Percentiles rank a stretch among this genome's conserved stretches.
These are phyloP conservation scores for Ceriops tagal DNA, from an alignment of 345 rosid species.

Conservation along the genomic window DNA sequence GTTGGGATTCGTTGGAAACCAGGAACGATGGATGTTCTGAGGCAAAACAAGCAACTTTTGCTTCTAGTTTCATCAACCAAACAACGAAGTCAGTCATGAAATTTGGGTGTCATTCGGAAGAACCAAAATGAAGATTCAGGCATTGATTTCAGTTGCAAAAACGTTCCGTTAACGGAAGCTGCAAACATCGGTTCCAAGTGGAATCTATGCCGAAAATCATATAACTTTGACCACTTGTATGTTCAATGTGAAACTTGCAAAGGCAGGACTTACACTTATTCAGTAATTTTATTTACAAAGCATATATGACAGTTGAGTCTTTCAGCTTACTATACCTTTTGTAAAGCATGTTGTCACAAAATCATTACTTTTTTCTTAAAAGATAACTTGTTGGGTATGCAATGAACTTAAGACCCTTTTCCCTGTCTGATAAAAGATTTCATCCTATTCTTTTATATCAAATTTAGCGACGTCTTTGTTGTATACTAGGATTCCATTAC, in stretches of 20 bases:
- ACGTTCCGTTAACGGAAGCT: constrained; percentile 46
- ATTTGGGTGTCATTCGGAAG: constrained; percentile 85
- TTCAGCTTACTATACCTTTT: background rate
- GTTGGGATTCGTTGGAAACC: constrained; percentile 30
- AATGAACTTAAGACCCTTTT: too few relatives aligned
- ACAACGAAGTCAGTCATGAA: constrained; percentile 38
- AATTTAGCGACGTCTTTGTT: too few relatives aligned
- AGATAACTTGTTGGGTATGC: too few relatives aligned
- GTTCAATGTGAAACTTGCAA: constrained; percentile 73
- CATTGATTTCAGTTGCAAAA: constrained; percentile 54
- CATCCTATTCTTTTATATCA: too few relatives aligned
- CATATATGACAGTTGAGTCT: background rate
- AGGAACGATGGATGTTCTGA: constrained; percentile 28
- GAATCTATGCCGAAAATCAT: constrained; percentile 50
- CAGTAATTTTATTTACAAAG: background rate
- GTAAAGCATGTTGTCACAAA: background rate
- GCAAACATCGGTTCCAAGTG: constrained; percentile 42
- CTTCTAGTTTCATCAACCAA: constrained; percentile 35
- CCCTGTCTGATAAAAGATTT: too few relatives aligned
- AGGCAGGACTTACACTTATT: constrained; percentile 42
- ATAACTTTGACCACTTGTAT: constrained; percentile 54
- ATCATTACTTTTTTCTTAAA: too few relatives aligned
- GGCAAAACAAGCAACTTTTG: constrained; percentile 38
- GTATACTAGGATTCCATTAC: too few relatives aligned
- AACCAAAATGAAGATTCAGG: constrained; percentile 62